These are phyloP conservation scores for Naegleria gruberi DNA, from an alignment of 208 protist genomes.

Conservation along the genomic window DNA sequence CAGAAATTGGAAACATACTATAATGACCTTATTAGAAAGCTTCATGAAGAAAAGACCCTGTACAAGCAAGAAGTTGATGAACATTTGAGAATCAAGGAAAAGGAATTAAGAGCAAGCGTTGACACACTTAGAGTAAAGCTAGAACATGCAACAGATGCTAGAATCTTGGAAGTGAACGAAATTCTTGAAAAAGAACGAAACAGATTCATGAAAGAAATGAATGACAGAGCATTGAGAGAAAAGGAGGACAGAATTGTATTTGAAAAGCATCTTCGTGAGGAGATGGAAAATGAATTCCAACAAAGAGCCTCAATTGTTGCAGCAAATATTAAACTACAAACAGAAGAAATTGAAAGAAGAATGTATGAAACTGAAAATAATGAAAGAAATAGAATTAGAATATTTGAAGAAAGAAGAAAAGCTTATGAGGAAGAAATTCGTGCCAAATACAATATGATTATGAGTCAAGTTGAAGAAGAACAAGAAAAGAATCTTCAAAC, in stretches of 20 bases:
- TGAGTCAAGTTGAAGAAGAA: background rate
- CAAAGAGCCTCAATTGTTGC: background rate
- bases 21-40: background rate
- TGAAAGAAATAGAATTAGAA: background rate
- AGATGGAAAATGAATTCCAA: constrained; percentile 6
- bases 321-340: background rate
- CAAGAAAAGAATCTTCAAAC: background rate
- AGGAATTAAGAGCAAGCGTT: background rate
- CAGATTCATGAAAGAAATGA: background rate
- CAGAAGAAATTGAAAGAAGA: background rate
- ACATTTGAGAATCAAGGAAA: background rate
- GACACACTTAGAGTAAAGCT: background rate
- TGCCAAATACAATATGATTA: background rate
- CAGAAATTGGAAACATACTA: constrained; percentile 9
- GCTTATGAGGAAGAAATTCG: background rate
- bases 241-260: background rate
- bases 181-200: constrained; percentile 10
- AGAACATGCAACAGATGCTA: background rate
- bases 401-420: background rate
- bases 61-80: constrained; percentile 19
- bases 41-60: background rate
- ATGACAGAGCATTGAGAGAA: background rate
- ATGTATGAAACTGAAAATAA: background rate
- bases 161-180: background rate
- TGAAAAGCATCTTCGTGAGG: background rate